phyloP scores from a whole-genome alignment of 1,284 basidiomycete genomes.

The Termitomyces sp. region DNA sequence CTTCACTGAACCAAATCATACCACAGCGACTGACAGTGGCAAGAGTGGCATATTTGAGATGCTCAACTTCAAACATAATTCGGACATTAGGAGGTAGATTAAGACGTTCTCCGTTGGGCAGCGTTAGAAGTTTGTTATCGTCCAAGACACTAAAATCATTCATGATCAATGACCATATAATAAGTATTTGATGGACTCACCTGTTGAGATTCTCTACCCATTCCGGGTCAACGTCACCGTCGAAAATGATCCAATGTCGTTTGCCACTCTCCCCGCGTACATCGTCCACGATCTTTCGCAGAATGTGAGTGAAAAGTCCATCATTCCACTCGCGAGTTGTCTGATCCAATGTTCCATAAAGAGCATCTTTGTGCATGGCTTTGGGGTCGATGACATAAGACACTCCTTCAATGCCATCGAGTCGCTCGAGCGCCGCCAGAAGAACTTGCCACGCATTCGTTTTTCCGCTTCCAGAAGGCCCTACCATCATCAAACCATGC shows the following conservation, averaged over 20 bases:
- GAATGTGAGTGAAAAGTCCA: constrained; percentile 95
- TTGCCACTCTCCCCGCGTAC: constrained; percentile 96
- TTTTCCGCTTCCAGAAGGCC: constrained; percentile 95
- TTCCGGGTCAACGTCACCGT: constrained; percentile 99
- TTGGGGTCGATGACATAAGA: constrained; percentile 99
- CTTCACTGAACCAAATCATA: constrained; percentile 99
- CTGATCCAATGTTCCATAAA: constrained; percentile 95
- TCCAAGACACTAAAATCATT: constrained; percentile 78
- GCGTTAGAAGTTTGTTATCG: constrained; percentile 96
- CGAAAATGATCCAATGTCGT: constrained; percentile 99
- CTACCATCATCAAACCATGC: constrained; percentile 99
- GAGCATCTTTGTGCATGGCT: constrained; percentile 96
- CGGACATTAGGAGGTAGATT: constrained; percentile 96
- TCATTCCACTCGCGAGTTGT: constrained; percentile 99
- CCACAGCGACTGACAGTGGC: constrained; percentile 99
- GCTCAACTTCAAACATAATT: constrained; percentile 99
- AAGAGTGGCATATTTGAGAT: constrained; percentile 93
- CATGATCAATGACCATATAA: neutral
- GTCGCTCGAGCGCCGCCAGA: constrained; percentile 82
- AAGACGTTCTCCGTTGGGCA: constrained; percentile 97
- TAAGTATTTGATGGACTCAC: constrained; percentile 37
- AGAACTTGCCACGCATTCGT: constrained; percentile 97
- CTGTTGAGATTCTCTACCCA: constrained; percentile 99
- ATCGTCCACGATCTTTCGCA: constrained; percentile 98
- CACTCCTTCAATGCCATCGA: constrained; percentile 91